Percentiles rank a stretch among this genome's conserved stretches.
These are phyloP conservation scores for Nicotiana benthamiana DNA, from an alignment of 257 asterid genomes.

Conservation along the genomic window DNA sequence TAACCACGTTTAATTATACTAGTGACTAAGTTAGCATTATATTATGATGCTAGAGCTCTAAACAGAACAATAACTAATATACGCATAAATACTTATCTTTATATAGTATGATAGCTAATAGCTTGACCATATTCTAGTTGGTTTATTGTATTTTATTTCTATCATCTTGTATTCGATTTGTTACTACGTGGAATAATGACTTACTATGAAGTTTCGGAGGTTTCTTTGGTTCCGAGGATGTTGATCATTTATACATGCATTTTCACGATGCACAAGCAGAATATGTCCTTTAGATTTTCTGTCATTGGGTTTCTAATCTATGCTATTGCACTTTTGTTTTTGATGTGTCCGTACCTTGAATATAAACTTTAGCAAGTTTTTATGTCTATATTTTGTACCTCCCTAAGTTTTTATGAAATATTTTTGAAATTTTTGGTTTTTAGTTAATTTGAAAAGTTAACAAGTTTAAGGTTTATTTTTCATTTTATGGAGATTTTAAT, in stretches of 20 bases:
- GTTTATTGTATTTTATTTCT: neutral
- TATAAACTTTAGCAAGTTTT: too few species aligned
- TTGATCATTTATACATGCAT: neutral
- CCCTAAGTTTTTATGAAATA: too few species aligned
- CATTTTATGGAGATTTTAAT: too few species aligned
- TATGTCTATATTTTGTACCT: too few species aligned
- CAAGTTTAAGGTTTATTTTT: too few species aligned
- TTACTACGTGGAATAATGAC: neutral
- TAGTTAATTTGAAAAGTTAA: too few species aligned
- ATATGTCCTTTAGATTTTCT: too few species aligned
- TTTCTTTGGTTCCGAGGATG: neutral
- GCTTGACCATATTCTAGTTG: neutral
- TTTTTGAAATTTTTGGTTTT: too few species aligned
- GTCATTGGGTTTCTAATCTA: too few species aligned
- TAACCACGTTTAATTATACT: neutral
- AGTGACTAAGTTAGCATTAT: neutral
- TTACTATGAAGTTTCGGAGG: neutral
- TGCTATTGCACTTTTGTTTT: too few species aligned
- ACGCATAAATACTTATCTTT: neutral
- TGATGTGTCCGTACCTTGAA: too few species aligned
- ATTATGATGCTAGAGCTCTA: neutral
- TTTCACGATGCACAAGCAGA: too few species aligned
- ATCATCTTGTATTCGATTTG: neutral
- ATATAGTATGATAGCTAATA: neutral
- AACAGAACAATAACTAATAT: neutral